Base-by-base conservation (phyloP, 2,329 filamentous ascomycete genomes). In the Aspergillus calidoustus region DNA sequence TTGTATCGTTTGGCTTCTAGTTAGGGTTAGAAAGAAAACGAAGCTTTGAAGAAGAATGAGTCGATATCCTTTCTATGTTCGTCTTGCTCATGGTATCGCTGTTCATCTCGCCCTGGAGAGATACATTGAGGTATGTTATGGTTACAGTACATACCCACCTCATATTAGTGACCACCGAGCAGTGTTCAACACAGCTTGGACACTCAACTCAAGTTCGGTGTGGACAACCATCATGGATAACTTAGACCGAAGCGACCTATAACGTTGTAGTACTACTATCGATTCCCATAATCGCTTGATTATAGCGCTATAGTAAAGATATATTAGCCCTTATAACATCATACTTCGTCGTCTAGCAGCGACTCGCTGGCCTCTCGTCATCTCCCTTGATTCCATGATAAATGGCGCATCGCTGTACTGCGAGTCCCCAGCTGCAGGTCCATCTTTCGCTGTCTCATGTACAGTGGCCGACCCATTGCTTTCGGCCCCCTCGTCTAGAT, bases 281-380 rank as follows among this genome's bases (percentile, higher is more conserved):
- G 13, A 41, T 41, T 41, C 34, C 11, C 34, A 41, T 41, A 41
- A 41, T 41, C 34, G 3, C 34, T 41, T 41, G 34, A 13, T 41
- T 41, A 41, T 41, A 41, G 34, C 11, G 34, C 11, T 41, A 41
- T 41, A 41, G 34, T 41, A 41, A 41, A 15, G 22, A 38, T 17
- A 54, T 2, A 47, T 22, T 17, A 46, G 17, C 19, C 30, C 47
- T 69, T 54, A 79, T 51, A 79, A 63, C 73, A 79, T 76, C 76
- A 78, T 80, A 60, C 77, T 80, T 63, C 69, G 75, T 64, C 77
- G 72, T 56, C 77, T 71, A 31, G 73, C 68, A 22, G 69, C 69
- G 51, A 69, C 68, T n/a, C 76, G 72, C 48, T 76, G 72, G 11
- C 70, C 68, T n/a, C 74, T 72, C 51, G 63, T 71, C 28, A 54